A percentile compares a stretch with the other conserved stretches of the same genome.
phyloP scores from a whole-genome alignment of 352 stramenopile species.

The Phytopythium delawarense region DNA sequence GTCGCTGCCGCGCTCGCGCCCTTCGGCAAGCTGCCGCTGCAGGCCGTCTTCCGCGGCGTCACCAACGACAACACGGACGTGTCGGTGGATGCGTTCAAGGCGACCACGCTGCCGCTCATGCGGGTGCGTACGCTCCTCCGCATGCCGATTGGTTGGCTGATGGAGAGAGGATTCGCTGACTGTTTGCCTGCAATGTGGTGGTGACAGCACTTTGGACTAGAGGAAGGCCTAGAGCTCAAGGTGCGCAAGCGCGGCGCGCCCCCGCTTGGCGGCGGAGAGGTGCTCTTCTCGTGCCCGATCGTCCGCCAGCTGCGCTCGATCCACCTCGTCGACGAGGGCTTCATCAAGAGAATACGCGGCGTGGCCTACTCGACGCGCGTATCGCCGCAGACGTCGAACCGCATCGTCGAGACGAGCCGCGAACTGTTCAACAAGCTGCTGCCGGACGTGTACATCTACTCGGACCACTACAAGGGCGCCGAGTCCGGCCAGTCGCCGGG shows the following conservation, averaged over 20 bases:
- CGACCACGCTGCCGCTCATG: constrained; percentile 94
- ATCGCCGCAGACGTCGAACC: constrained; percentile 96
- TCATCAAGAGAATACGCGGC: constrained; percentile 97
- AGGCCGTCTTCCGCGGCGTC: constrained; percentile 93
- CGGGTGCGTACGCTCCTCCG: constrained; percentile 18
- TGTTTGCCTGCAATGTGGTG: neutral
- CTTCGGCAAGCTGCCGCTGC: constrained; percentile 96
- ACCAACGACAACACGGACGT: constrained; percentile 93
- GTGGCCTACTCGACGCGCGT: constrained; percentile 96
- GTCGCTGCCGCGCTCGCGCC: constrained; percentile 95
- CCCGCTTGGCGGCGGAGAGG: constrained; percentile 72
- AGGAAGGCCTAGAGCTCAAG: constrained; percentile 81
- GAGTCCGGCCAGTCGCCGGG: constrained; percentile 89
- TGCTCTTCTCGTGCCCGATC: constrained; percentile 94
- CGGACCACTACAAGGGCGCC: constrained; percentile 95
- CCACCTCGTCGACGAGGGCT: constrained; percentile 94
- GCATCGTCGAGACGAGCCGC: constrained; percentile 95
- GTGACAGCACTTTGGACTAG: constrained; percentile 92
- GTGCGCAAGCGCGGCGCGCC: constrained; percentile 91
- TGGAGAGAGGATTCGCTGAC: neutral
- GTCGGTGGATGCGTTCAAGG: constrained; percentile 93
- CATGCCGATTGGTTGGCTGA: neutral
- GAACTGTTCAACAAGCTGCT: constrained; percentile 98
- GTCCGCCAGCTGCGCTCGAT: constrained; percentile 93
- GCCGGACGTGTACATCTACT: constrained; percentile 99